Evolutionary conservation across 1,284 basidiomycete genomes (phyloP).

Genomic region (Ceratobasidium sp.): DNA sequence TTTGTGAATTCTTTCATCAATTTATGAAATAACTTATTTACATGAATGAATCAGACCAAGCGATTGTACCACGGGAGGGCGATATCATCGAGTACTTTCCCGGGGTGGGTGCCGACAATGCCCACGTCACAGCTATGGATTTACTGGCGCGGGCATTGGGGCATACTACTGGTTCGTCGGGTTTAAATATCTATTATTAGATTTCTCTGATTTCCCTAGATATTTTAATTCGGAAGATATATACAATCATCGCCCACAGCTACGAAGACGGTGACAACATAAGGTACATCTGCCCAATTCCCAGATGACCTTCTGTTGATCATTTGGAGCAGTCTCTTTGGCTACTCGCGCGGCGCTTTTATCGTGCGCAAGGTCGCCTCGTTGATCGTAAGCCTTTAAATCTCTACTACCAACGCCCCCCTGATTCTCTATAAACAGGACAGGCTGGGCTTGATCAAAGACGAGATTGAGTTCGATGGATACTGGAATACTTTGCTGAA

Average conservation of each 20-base stretch:
- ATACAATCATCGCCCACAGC: neutral
- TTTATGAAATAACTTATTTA: neutral
- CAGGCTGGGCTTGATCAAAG: conserved; percentile 1
- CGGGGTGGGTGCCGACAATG: neutral
- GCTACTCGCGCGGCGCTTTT: conserved; percentile 45
- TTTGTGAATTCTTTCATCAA: neutral
- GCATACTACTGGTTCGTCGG: conserved; percentile 13
- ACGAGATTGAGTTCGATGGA: neutral
- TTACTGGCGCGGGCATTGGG: neutral
- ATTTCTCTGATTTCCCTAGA: neutral
- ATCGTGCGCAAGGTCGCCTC: conserved; percentile 47
- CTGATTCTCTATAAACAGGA: neutral
- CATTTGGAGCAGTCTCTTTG: conserved; percentile 14
- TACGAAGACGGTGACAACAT: conserved; percentile 9
- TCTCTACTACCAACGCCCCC: neutral
- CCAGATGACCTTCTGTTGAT: neutral
- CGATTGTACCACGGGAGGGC: neutral
- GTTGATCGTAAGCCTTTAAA: conserved; percentile 33
- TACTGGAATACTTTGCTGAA: conserved; percentile 15
- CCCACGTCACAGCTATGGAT: neutral
- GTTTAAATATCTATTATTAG: too few relatives aligned
- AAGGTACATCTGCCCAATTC: neutral
- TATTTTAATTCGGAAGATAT: neutral
- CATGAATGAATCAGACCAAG: neutral
- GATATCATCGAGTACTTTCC: conserved; percentile 5